Base-by-base conservation (phyloP, 768 basidiomycete genomes). In the Cyclocybe cylindracea region DNA sequence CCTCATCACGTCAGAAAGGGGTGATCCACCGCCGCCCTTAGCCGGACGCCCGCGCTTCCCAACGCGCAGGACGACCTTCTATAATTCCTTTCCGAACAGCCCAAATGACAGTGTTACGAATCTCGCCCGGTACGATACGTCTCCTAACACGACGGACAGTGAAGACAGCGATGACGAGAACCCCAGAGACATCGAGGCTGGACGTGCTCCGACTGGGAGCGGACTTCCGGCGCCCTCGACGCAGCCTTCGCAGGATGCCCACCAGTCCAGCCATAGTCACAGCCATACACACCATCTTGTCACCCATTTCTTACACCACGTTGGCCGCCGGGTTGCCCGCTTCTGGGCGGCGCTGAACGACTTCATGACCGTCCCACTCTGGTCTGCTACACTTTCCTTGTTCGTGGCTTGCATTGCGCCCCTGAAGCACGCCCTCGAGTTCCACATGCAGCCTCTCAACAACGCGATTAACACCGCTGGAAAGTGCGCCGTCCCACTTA, bases 331-430 rank as follows among this genome's bases (percentile, higher is more conserved):
- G 7, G 31, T 72, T 7, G 51, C 55, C 8, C 62, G 65, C 10
- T n/a, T 57, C 18, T 75, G 76, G 68, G 63, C 64, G 6, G 66
- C 70, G 6, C 68, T 87, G 59, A 80, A 80, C 62, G 77, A 78
- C 16, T 92, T 94, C 70, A 91, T 97, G 87, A 95, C 94, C 0
- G 88, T 86, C 0, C 94, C 94, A 0, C 80, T 95, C 37, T 87
- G 90, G 78, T 89, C 91, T 0, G 86, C 92, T 2, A 62, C 91
- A 14, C 66, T 80, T 2, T 91, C 89, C 2, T 70, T 95, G 37
- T 42, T 90, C 40, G 89, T 94, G 34, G 94, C 93, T 1, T 82
- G 88, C 61, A 74, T 87, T 9, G 84, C 73, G 6, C 88, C 90
- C 2, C 54, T 95, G 5, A 94, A 98, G 65, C 80, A 84, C 44